Percentiles rank a stretch among this genome's conserved stretches.
phyloP scores from a whole-genome alignment of 306 rosid species.

The Acacia confusa region DNA sequence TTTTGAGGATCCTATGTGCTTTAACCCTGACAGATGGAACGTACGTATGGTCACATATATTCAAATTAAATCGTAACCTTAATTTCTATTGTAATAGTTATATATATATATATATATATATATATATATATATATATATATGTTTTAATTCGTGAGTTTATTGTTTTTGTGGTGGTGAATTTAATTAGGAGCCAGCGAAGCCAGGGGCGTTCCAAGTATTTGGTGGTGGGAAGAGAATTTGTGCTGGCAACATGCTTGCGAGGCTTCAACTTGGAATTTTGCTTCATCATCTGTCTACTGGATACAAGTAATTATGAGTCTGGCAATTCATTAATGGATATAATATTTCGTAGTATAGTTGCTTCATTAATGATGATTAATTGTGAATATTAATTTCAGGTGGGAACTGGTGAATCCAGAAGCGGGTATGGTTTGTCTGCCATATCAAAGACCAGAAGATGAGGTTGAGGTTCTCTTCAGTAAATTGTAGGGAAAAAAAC shows the following conservation, averaged over 20 bases:
- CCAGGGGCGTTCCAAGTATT: slow-evolving; percentile 41
- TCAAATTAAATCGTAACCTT: not conserved
- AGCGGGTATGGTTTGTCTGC: slow-evolving; percentile 28
- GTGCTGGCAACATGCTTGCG: slow-evolving; percentile 51
- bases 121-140: too few species aligned
- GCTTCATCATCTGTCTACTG: slow-evolving; percentile 46
- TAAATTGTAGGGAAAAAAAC: slow-evolving; percentile 31
- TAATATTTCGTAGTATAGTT: not conserved
- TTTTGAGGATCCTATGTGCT: slow-evolving; percentile 33
- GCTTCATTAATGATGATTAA: too few species aligned
- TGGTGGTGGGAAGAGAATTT: slow-evolving; percentile 44
- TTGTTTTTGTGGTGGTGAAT: not conserved
- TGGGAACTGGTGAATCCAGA: slow-evolving; percentile 47
- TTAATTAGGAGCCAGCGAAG: slow-evolving; percentile 15
- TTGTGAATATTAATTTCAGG: slow-evolving; percentile 6
- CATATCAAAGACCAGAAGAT: slow-evolving; percentile 39
- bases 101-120: too few species aligned
- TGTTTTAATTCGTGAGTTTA: not conserved
- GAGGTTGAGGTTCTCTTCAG: slow-evolving; percentile 34
- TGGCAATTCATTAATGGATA: not conserved
- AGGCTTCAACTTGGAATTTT: slow-evolving; percentile 41
- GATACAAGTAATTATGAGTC: slow-evolving; percentile 36
- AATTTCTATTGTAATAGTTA: not conserved
- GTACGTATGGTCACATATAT: not conserved
- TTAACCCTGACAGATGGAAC: slow-evolving; percentile 37